A percentile compares a stretch with the other conserved stretches of the same genome.
These are phyloP conservation scores for Pythium phragmitis DNA, from an alignment of 352 stramenopile species.

Conservation along the genomic window DNA sequence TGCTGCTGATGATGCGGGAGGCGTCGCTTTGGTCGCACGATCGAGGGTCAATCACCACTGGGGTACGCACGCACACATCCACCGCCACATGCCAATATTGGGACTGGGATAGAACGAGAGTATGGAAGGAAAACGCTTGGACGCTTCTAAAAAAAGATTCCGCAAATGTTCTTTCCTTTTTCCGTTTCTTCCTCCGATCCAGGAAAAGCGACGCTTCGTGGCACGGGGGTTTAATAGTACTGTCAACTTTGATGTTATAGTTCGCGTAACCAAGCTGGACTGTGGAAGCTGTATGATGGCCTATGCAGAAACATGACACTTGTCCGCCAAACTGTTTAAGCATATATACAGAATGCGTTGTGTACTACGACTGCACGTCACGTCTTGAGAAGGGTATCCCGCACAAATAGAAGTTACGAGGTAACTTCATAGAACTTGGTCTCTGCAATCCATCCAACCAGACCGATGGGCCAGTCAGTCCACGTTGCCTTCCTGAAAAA, in stretches of 20 bases:
- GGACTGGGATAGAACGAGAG: neutral
- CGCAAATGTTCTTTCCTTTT: constrained; percentile 34
- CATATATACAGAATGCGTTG: constrained; percentile 2
- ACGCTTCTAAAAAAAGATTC: constrained; percentile 31
- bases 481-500: neutral
- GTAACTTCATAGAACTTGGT: constrained; percentile 71
- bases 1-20: neutral
- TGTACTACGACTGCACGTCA: constrained; percentile 1
- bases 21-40: constrained; percentile 4
- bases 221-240: neutral
- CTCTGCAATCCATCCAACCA: constrained; percentile 33
- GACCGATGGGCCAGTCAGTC: neutral
- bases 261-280: neutral
- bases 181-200: constrained; percentile 22
- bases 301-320: neutral
- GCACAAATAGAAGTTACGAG: constrained; percentile 27
- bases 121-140: constrained; percentile 29
- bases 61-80: neutral
- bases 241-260: neutral
- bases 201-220: constrained; percentile 11
- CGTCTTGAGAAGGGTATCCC: neutral
- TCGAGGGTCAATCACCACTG: constrained; percentile 13
- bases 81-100: neutral
- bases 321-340: neutral
- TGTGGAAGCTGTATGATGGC: neutral